Evolutionary conservation across 176 grass and related monocot species (phyloP), one percentile per base, ranked within the genome.

Genomic region (Elymus sibiricus): DNA sequence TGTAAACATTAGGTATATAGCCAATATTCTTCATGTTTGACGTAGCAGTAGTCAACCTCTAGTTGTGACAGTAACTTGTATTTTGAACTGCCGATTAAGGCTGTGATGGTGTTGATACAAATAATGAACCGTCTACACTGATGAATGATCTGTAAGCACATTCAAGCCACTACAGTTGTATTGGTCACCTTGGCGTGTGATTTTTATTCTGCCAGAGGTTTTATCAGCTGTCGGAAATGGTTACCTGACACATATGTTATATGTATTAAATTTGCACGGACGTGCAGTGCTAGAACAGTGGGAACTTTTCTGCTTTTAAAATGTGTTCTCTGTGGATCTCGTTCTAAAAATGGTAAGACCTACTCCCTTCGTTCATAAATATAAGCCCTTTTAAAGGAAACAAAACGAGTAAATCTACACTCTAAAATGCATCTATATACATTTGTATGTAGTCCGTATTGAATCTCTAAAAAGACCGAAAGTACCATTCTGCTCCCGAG

Each of bases 1-100:
- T 78, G 64, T 84, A 88, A 43, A 66, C 40, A 79, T 25, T 77
- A 82, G 64, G 39, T 88, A 39, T 63, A 77, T 81, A 64, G 25
- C 62, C 39, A 70, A 63, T 85, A 64, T 37, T 88, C 65, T 56
- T 22, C 4, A 58, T 35, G 2, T 77, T 84, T 85, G 24, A 81
- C 49, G 1, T 70, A 63, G 82, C 35, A 74, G 63, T 68, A 47
- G 34, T 40, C 35, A 68, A 47, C 28, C 68, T 38, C 69, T 64
- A 74, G 71, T 32, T 62, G 31, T 68, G 40, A 0, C 19, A 81
- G 22, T n/a, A 55, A 11, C 61, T 17, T 88, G 63, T 81, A 64
- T 26, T 62, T 67, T 77, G 32, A 9, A 51, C 1, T 70, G 75
- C 14, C 11, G 61, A 65, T 72, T 44, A 46, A 79, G 17, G 19